phyloP scores from a whole-genome alignment of 805 yeast species.

The Ogataea siamensis region DNA sequence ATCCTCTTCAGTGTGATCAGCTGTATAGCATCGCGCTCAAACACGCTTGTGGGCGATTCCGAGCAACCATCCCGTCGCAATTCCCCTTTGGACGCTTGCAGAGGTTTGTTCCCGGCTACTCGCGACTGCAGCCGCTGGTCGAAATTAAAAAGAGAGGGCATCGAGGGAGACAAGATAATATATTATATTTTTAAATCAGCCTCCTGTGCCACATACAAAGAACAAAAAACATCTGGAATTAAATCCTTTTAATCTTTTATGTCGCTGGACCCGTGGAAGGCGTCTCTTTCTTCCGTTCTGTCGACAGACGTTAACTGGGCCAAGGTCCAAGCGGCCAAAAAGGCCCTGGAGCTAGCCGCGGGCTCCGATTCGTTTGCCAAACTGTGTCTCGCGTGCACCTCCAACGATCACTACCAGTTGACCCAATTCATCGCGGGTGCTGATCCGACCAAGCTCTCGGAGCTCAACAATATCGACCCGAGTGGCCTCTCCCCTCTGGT shows the following conservation, averaged over 20 bases:
- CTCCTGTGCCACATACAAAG: slow-evolving; percentile 10
- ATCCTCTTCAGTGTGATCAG: slow-evolving; percentile 33
- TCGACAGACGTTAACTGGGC: slow-evolving; percentile 31
- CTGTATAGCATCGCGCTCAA: slow-evolving; percentile 22
- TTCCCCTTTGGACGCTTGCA: not conserved
- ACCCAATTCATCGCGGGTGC: slow-evolving; percentile 29
- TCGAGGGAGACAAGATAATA: not conserved
- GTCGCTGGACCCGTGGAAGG: slow-evolving; percentile 36
- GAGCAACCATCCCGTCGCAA: not conserved
- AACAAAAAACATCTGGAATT: slow-evolving; percentile 2
- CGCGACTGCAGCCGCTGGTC: slow-evolving; percentile 25
- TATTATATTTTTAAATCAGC: slow-evolving; percentile 1
- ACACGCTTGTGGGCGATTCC: slow-evolving; percentile 9
- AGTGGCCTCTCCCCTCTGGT: slow-evolving; percentile 48
- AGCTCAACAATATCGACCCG: slow-evolving; percentile 32
- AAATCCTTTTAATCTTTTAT: slow-evolving; percentile 3
- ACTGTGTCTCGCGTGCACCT: slow-evolving; percentile 39
- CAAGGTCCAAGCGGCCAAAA: slow-evolving; percentile 37
- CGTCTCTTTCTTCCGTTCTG: slow-evolving; percentile 20
- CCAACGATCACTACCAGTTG: slow-evolving; percentile 35
- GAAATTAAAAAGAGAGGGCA: slow-evolving; percentile 8
- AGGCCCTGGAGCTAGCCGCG: slow-evolving; percentile 32
- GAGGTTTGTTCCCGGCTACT: slow-evolving; percentile 7
- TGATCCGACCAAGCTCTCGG: slow-evolving; percentile 6
- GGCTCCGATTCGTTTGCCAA: slow-evolving; percentile 33